Evolutionary conservation across 768 basidiomycete species (phyloP).

Genomic region (Chlorophyllum brunneum): DNA sequence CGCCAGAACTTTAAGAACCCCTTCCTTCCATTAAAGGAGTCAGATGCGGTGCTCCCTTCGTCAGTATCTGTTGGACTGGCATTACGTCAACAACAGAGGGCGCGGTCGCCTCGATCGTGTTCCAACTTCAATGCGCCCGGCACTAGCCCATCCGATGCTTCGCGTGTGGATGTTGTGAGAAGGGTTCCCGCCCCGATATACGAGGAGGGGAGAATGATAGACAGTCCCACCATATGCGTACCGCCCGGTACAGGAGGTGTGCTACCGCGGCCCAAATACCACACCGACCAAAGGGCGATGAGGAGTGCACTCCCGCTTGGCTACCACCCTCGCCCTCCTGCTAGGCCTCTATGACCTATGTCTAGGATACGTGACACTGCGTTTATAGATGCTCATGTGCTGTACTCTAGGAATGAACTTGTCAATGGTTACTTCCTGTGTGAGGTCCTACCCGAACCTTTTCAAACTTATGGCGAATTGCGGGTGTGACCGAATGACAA

Average conservation of each 20-base stretch:
- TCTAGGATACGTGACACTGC: too few species aligned
- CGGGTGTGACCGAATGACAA: too few species aligned
- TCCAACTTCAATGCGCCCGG: conserved; percentile 19
- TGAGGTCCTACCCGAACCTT: too few species aligned
- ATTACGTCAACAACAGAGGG: conserved; percentile 13
- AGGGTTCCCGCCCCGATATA: conserved; percentile 5
- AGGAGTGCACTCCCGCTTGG: conserved; percentile 3
- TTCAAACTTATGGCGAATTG: too few species aligned
- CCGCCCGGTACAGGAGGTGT: conserved; percentile 1
- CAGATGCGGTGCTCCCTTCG: conserved; percentile 20
- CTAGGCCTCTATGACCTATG: too few species aligned
- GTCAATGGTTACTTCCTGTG: too few species aligned
- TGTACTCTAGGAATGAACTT: too few species aligned
- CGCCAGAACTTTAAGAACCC: conserved; percentile 32
- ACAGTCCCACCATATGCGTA: neutral
- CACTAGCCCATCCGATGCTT: conserved; percentile 9
- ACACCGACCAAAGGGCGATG: neutral
- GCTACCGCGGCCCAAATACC: neutral
- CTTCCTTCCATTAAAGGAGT: conserved; percentile 33
- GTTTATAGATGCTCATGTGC: too few species aligned
- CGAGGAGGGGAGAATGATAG: neutral
- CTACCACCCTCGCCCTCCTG: neutral
- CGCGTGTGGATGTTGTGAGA: neutral
- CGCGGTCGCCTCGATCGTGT: neutral
- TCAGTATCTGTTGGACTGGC: conserved; percentile 16